phyloP scores from a whole-genome alignment of 805 yeast species.

The Lipomyces orientalis region DNA sequence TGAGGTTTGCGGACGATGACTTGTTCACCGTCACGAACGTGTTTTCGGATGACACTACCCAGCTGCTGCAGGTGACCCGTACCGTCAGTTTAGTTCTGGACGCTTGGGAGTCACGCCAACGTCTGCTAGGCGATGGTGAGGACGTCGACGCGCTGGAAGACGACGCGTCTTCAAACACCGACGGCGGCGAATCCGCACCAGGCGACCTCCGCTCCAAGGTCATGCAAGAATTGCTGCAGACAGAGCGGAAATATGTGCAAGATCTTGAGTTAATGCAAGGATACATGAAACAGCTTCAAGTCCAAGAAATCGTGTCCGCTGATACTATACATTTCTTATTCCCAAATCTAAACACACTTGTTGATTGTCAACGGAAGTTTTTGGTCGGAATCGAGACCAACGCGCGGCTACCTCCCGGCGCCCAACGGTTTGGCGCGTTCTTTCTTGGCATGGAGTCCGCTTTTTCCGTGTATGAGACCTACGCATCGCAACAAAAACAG shows the following conservation, averaged over 20 bases:
- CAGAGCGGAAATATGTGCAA: conserved; percentile 91
- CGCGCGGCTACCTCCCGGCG: conserved; percentile 70
- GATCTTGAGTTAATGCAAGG: conserved; percentile 74
- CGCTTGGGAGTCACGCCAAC: conserved; percentile 42
- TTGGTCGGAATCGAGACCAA: conserved; percentile 89
- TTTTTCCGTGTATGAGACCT: conserved; percentile 83
- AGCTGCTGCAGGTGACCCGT: conserved; percentile 71
- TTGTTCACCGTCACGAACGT: conserved; percentile 90
- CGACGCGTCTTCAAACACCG: neutral
- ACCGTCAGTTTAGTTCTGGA: conserved; percentile 72
- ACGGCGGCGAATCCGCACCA: conserved; percentile 23
- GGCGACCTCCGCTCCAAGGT: conserved; percentile 74
- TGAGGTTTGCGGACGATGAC: conserved; percentile 72
- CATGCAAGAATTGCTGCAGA: conserved; percentile 79
- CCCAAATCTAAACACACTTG: conserved; percentile 80
- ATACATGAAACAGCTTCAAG: conserved; percentile 71
- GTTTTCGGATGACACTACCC: conserved; percentile 80
- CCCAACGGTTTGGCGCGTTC: conserved; percentile 86
- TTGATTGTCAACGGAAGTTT: conserved; percentile 91
- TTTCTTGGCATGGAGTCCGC: conserved; percentile 85
- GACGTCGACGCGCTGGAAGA: neutral
- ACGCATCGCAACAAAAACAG: conserved; percentile 88
- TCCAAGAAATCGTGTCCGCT: conserved; percentile 69
- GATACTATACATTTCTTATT: conserved; percentile 82
- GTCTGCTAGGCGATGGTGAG: conserved; percentile 2